Base-by-base conservation (phyloP, 108 stramenopile species). In the Skeletonema marinoi region DNA sequence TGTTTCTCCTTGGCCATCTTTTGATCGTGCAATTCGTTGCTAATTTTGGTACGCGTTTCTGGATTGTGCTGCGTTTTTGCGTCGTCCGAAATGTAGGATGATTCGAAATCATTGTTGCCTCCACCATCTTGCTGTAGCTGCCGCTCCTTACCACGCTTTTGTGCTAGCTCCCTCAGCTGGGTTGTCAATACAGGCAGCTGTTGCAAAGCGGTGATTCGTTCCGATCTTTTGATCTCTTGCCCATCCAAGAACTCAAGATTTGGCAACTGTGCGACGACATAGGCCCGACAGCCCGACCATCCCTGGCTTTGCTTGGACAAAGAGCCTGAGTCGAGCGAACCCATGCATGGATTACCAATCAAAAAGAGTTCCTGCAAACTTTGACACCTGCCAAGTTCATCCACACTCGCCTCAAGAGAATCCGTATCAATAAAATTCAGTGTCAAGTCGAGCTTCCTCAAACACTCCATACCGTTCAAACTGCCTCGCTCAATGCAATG, bases 11-110 rank as follows among this genome's bases (percentile, higher is more conserved):
- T 93, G 51, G 93, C 93, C 30, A 68, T 68, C 63, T 95, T 95
- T 76, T 97, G 93, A 59, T 89, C 86, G 2, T 93, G 88, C 70
- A 92, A 62, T 78, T 97, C 96, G 46, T 88, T 83, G 73, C 92
- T 92, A 51, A 95, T 93, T 70, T 88, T 80, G 35, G 71, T 76
- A 12, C 96, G 78, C 6, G 77, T 86, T 73, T 90, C 87, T 8
- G 96, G 96, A 50, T 88, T 87, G 73, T 94, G 91, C 30, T 76
- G 80, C 2, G 96, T 90, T 7, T 70, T 41, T 50, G 85, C 85
- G 30, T 92, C 71, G n/a, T 75, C 86, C 12, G 58, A 42, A 13
- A 71, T 82, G 19, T 71, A 71, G 6, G 17, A 51, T 1, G 50
- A 51, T 44, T 56, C 67, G 30, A 71, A 75, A 5, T 46, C 12